Conservation (phyloP, 2,329 filamentous ascomycete species). For the Alternaria gaisen region DNA sequence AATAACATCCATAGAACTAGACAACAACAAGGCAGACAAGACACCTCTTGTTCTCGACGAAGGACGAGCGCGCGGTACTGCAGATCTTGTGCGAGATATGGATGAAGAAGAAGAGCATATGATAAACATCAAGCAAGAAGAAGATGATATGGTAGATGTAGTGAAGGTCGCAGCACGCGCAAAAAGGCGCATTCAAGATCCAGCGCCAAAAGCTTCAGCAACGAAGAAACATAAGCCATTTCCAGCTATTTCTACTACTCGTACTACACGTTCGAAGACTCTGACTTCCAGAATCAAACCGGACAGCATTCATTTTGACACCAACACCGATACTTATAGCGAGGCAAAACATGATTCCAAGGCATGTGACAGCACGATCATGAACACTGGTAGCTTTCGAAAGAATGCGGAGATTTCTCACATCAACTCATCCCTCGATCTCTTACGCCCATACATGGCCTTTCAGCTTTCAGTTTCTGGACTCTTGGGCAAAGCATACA, state of each 20-base stretch:
- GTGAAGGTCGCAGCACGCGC: not conserved
- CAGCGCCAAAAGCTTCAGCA: not conserved
- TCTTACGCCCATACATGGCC: constrained; percentile 7
- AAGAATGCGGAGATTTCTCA: not conserved
- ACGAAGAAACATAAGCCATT: not conserved
- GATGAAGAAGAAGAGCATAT: not conserved
- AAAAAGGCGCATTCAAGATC: not conserved
- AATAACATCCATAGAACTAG: not conserved
- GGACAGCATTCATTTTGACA: not conserved
- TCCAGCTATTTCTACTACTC: not conserved
- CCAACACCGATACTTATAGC: not conserved
- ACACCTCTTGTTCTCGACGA: not conserved
- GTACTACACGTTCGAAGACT: constrained; percentile 3
- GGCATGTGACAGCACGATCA: not conserved
- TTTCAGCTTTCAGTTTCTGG: constrained; percentile 10
- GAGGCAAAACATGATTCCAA: not conserved
- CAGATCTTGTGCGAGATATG: not conserved
- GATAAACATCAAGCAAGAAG: not conserved
- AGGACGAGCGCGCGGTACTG: not conserved
- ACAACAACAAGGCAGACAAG: not conserved
- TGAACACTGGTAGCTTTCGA: not conserved
- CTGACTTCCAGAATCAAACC: not conserved
- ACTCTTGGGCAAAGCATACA: constrained; percentile 2
- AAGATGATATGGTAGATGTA: not conserved
- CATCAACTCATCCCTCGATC: not conserved